Base-by-base conservation (phyloP, 768 basidiomycete species). In the Suillus subalutaceus region DNA sequence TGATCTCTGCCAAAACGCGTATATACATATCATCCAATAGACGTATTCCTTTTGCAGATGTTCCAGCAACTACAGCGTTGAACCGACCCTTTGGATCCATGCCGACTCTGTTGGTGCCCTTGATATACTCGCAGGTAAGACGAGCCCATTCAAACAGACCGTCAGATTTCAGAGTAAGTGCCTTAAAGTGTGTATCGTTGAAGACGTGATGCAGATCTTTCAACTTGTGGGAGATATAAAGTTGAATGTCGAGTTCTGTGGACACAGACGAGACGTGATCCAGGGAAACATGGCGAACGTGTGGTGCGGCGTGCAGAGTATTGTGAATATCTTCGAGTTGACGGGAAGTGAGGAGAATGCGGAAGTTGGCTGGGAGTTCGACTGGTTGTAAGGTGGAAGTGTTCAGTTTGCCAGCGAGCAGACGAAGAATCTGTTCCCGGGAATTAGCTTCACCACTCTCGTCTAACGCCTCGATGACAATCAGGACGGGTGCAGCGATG, bases 381-480 rank as follows among this genome's bases (percentile, higher is more conserved):
- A 3, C 10, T 32, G 9, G 15, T 32, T 60, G 52, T 7, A 26
- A 30, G 38, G 40, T n/a, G 3, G 50, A 35, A 30, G 26, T 8
- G 3, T 52, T 52, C 26, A 26, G 15, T 8, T 55, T 35, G 2
- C 52, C 40, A 18, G 61, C 37, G 23, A 69, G 46, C 18, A 68
- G n/a, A 37, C 26, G 1, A 18, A 77, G 71, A 38, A 75, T 65
- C 7, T 20, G 20, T n/a, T 56, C 52, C 18, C 68, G 68, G 40
- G 65, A 35, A 2, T 26, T 15, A 6, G 40, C 55, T 18, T 69
- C 55, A 12, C 64, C 64, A 41, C 68, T 70, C 57, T 68, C 71
- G 44, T 72, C 70, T 26, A 74, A 52, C 4, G 64, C 75, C 50
- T 77, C 75, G 23, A 75, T 71, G 44, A 77, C 65, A 30, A 74